phyloP scores from a whole-genome alignment of 768 basidiomycete genomes.

The Pleurotus djamor region DNA sequence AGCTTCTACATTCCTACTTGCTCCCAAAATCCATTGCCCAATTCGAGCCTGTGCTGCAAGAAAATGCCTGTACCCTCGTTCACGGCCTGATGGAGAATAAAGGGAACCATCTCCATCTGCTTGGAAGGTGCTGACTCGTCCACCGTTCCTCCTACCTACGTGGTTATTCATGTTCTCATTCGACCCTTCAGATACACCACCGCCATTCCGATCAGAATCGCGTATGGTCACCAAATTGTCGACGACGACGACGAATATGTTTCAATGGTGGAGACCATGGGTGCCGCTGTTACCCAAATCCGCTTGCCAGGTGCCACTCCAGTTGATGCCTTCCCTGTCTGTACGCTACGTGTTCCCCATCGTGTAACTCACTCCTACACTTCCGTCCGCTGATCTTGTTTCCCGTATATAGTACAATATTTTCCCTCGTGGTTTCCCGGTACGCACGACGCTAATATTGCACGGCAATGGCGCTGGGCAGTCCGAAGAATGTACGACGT shows the following conservation, averaged over 20 bases:
- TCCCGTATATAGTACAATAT: constrained; percentile 28
- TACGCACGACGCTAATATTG: constrained; percentile 29
- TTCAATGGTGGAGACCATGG: constrained; percentile 12
- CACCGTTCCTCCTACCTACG: background rate
- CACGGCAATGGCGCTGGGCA: constrained; percentile 22
- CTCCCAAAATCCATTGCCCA: constrained; percentile 15
- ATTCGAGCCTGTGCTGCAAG: constrained; percentile 22
- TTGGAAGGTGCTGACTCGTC: background rate
- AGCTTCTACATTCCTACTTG: constrained; percentile 15
- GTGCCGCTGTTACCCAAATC: constrained; percentile 8
- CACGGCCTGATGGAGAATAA: constrained; percentile 22
- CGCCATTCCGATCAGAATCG: constrained; percentile 17
- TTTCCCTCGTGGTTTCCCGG: constrained; percentile 39
- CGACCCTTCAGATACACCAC: constrained; percentile 17
- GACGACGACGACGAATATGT: constrained; percentile 20
- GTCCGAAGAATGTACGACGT: constrained; percentile 27
- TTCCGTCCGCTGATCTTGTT: background rate
- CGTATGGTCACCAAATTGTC: constrained; percentile 18
- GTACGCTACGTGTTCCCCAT: constrained; percentile 9
- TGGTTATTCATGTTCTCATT: background rate
- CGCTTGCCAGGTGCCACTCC: constrained; percentile 15
- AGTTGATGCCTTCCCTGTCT: constrained; percentile 19
- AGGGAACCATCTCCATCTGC: constrained; percentile 8
- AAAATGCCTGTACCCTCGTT: constrained; percentile 27
- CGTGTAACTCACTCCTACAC: background rate